Conservation (phyloP, 352 stramenopile genomes). For the Globisporangium iwayamae region DNA sequence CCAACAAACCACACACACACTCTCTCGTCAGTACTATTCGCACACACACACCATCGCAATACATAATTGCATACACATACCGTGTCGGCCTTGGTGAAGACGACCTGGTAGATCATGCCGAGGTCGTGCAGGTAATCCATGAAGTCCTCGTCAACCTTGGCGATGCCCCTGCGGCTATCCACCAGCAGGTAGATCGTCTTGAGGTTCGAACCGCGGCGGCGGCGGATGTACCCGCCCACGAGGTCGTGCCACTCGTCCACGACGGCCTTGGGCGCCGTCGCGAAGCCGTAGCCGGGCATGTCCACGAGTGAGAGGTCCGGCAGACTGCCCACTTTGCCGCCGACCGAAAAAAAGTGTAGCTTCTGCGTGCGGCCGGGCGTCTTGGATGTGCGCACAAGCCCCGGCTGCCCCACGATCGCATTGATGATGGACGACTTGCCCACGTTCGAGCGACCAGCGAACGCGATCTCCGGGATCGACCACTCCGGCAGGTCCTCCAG, state of each 20-base stretch:
- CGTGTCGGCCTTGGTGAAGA: constrained; percentile 90
- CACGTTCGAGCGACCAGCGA: constrained; percentile 85
- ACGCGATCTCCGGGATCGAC: constrained; percentile 75
- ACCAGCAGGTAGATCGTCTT: constrained; percentile 74
- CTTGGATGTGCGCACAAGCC: constrained; percentile 80
- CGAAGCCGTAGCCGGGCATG: constrained; percentile 87
- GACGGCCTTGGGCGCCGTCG: constrained; percentile 63
- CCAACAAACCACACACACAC: background rate
- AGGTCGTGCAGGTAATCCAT: constrained; percentile 85
- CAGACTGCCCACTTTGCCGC: constrained; percentile 64
- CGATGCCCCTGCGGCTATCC: constrained; percentile 75
- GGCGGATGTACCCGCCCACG: constrained; percentile 73
- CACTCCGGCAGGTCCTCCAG: constrained; percentile 59
- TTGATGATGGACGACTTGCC: constrained; percentile 90
- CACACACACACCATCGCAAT: background rate
- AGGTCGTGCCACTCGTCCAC: constrained; percentile 77
- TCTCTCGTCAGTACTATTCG: background rate
- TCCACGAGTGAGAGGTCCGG: constrained; percentile 74
- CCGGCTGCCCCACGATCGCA: constrained; percentile 60
- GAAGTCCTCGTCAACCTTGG: constrained; percentile 79
- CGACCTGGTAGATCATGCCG: constrained; percentile 83
- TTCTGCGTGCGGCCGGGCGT: constrained; percentile 81
- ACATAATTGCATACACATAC: constrained; percentile 8
- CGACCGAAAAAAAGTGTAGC: constrained; percentile 80
- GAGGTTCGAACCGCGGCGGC: constrained; percentile 67